Evolutionary conservation across 345 rosid genomes (phyloP).

Genomic region (Linum usitatissimum): DNA sequence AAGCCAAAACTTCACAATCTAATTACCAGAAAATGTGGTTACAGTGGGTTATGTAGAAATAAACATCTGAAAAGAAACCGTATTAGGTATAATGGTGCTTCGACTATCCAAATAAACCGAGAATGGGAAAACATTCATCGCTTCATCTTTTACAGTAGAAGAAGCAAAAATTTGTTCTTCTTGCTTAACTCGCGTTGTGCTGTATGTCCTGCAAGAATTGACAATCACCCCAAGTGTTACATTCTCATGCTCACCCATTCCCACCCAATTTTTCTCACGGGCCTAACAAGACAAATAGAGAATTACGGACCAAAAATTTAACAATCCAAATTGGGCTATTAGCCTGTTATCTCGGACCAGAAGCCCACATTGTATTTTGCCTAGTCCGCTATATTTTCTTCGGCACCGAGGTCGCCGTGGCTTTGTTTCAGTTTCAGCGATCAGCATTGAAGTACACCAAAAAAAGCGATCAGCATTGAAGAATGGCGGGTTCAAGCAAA

Average conservation of each 20-base stretch:
- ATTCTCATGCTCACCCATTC: neutral
- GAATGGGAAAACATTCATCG: slow-evolving; percentile 12
- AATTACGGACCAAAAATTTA: neutral
- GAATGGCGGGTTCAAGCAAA: no score
- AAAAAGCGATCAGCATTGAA: no score
- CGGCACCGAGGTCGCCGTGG: no score
- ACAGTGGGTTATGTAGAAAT: neutral
- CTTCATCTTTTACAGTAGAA: neutral
- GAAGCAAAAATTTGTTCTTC: slow-evolving; percentile 5
- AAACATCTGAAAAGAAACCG: neutral
- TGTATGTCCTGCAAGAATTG: neutral
- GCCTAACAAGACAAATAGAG: neutral
- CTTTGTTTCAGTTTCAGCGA: no score
- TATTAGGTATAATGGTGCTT: neutral
- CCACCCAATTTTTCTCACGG: slow-evolving; percentile 1
- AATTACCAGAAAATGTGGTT: neutral
- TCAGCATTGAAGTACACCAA: no score
- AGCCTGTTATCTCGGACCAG: no score
- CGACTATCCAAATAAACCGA: slow-evolving; percentile 14
- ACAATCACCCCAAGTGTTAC: neutral
- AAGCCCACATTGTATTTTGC: no score
- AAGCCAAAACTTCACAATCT: neutral
- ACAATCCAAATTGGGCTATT: no score
- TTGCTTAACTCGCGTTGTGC: slow-evolving; percentile 10
- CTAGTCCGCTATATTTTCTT: no score